phyloP scores from a whole-genome alignment of 108 stramenopile genomes.

The Cyclotella choctawhatcheeana region DNA sequence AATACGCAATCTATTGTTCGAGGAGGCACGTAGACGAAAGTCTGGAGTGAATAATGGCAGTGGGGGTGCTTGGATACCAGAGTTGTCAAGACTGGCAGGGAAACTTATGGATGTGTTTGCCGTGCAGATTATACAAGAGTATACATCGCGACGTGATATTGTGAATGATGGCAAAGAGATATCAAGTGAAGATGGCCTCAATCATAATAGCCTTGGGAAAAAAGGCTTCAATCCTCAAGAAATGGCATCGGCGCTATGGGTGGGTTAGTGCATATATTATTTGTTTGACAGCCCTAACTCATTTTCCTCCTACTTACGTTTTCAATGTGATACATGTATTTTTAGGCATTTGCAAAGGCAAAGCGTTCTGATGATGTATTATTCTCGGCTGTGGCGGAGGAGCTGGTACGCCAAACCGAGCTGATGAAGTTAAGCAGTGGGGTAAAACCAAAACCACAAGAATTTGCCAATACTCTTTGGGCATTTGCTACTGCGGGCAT shows the following conservation, averaged over 20 bases:
- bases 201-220: too few species aligned
- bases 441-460: slow-evolving; percentile 46
- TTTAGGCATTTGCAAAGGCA: slow-evolving; percentile 66
- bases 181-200: too few species aligned
- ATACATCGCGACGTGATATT: slow-evolving; percentile 5
- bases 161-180: not conserved
- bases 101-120: slow-evolving; percentile 70
- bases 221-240: slow-evolving; percentile 56
- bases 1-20: slow-evolving; percentile 48
- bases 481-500: slow-evolving; percentile 77
- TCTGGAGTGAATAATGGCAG: slow-evolving; percentile 8
- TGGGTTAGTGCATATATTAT: too few species aligned
- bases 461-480: slow-evolving; percentile 81
- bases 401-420: slow-evolving; percentile 49
- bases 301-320: too few species aligned
- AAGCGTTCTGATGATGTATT: slow-evolving; percentile 52
- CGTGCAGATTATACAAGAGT: slow-evolving; percentile 35
- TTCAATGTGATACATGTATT: too few species aligned
- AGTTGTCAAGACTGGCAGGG: slow-evolving; percentile 66
- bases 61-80: slow-evolving; percentile 71
- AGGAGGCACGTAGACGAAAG: slow-evolving; percentile 49
- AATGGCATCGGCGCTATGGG: slow-evolving; percentile 69
- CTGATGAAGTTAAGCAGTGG: slow-evolving; percentile 13
- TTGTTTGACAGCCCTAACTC: too few species aligned
- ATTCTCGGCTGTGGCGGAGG: slow-evolving; percentile 53